Percentiles rank a stretch among this genome's conserved stretches.
phyloP scores from a whole-genome alignment of 495 filamentous ascomycete genomes.

The Baudoinia panamericana region DNA sequence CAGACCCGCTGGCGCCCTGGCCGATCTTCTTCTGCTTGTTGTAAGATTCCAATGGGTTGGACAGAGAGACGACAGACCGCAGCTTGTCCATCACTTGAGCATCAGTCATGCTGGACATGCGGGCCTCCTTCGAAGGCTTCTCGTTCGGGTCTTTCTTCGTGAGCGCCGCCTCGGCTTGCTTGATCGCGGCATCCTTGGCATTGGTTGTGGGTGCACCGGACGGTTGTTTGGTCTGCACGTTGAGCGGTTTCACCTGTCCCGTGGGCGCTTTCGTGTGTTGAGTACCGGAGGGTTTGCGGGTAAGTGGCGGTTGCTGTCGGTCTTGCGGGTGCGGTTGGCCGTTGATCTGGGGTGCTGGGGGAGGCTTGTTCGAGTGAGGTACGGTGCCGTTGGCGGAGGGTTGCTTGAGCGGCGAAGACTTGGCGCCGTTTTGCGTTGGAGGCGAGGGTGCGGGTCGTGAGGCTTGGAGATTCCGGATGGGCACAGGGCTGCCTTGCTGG shows the following conservation, averaged over 20 bases:
- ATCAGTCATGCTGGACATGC: conserved; percentile 96
- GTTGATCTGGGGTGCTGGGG: conserved; percentile 4
- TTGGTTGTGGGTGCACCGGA: conserved; percentile 31
- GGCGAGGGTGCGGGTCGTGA: conserved; percentile 47
- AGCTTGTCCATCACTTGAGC: conserved; percentile 92
- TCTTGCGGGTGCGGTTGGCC: conserved; percentile 14
- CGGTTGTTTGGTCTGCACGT: conserved; percentile 68
- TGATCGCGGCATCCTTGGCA: conserved; percentile 17
- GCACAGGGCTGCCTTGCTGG: conserved; percentile 30
- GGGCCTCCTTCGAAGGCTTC: conserved; percentile 71
- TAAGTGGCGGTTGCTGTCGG: conserved; percentile 11
- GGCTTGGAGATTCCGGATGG: conserved; percentile 38
- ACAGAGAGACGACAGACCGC: conserved; percentile 81
- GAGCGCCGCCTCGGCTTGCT: conserved; percentile 56
- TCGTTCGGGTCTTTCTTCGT: conserved; percentile 74
- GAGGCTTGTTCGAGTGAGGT: conserved; percentile 9
- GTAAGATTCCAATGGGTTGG: conserved; percentile 82
- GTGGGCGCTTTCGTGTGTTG: conserved; percentile 6
- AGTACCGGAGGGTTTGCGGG: conserved; percentile 21
- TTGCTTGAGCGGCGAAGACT: conserved; percentile 14
- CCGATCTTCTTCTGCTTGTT: conserved; percentile 99
- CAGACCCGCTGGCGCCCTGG: conserved; percentile 91
- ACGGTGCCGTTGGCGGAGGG: conserved; percentile 13
- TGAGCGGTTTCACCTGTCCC: conserved; percentile 63
- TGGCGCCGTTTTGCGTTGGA: conserved; percentile 32